Base-by-base conservation (phyloP, 441 rosid species). In the Daphne laureola region DNA sequence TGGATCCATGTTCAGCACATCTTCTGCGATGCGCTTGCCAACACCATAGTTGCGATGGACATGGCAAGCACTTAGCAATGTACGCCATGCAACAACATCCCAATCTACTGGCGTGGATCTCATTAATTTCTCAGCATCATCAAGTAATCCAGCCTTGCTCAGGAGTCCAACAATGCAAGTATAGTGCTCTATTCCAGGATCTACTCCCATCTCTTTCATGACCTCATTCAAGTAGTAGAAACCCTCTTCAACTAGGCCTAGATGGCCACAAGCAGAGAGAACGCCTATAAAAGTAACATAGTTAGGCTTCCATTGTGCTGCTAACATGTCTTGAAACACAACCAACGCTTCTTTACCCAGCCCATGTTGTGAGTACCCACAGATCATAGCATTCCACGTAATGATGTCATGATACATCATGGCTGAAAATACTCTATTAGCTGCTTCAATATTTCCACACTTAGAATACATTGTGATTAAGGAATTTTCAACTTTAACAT, bases 1-100 rank as follows among this genome's bases (percentile, higher is more conserved):
- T 46, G 84, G 80, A 41, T 79, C 67, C 79, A 72, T 75, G 57
- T 65, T 46, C 14, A 79, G 44, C 46, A 73, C 58, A 31, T 17
- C 16, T 65, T 82, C 73, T 26, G 93, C 96, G 49, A 86, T 65
- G 44, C 59, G 63, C 58, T 65, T 77, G 53, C 85, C 96, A 45
- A 87, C 55, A 52, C 61, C 70, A 67, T 74, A 82, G 47, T 80
- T 78, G 48, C 65, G 67, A 53, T 84, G 88, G 58, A 83, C 73
- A 64, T 62, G 70, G 61, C 87, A 82, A 63, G 96, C 88, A 59
- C 66, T 83, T 12, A 91, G 77, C 75, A 87, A 64, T 36, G 82
- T 59, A 6, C 87, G 85, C 95, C 87, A 87, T 0, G 93, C 93
- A 62, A 83, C 78, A 54, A 78, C 74, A 54, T 88, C 93, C 85